Evolutionary conservation across 2,329 filamentous ascomycete species (phyloP), one percentile per base, ranked within the genome.

Genomic region (Claviceps sp.): DNA sequence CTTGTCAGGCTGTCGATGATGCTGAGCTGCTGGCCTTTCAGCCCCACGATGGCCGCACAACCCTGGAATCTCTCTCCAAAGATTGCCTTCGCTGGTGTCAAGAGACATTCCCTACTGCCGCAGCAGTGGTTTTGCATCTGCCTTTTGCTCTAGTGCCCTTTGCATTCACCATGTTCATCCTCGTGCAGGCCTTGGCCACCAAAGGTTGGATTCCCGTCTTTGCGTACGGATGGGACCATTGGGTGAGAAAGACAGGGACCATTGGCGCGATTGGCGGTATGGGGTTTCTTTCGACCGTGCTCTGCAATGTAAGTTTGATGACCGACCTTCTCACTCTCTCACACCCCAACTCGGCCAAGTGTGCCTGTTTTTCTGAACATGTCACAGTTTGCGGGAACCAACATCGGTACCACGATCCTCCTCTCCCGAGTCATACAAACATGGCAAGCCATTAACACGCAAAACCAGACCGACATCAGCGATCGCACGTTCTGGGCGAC

Each of bases 161-260:
- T 59, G 80, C 84, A 0, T 81, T 89, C 52, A 73, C 76, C 55
- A 88, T 88, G 84, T 88, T 88, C 55, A 74, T 88, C 10, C 74
- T 89, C 0, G 84, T 88, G 0, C 84, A 89, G 60, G 83, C 76
- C 0, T 66, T 89, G 1, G 84, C 85, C 0, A 86, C 81, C 0
- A 87, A 85, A 56, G 84, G 85, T 11, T 88, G 85, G 85, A 80
- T 88, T 0, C 75, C 77, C 0, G 81, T 87, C 0, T 88, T 88
- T 58, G 84, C 84, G 0, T 73, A 85, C 49, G 84, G 84, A 1
- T 88, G 84, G 84, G 77, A 85, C 53, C 78, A 84, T 49, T 87
- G 84, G 84, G 82, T 86, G 0, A 67, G 72, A 10, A 83, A 76
- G 61, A 88, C 84, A 0, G 84, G 84, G 0, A 84, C 81, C 0